Conservation (phyloP, 805 yeast genomes). For the Yamadazyma takamatsuzukensis region DNA sequence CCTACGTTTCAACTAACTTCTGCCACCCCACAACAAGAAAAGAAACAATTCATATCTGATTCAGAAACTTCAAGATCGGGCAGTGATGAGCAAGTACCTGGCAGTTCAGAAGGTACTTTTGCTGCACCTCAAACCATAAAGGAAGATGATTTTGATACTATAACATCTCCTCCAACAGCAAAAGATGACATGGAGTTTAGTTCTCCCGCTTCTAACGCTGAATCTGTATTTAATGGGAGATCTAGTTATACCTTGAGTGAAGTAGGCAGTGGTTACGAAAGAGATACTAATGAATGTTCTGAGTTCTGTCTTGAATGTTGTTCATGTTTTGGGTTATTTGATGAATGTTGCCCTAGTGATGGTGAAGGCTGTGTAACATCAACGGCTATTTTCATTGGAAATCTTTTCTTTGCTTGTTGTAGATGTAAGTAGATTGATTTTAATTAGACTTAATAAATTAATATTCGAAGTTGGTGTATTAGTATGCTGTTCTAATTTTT, state of each 20-base stretch:
- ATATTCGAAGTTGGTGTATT: too few relatives aligned
- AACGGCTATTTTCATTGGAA: constrained; percentile 35
- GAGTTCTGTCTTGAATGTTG: constrained; percentile 38
- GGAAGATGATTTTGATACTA: constrained; percentile 6
- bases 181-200: constrained; percentile 12
- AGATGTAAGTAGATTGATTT: constrained; percentile 19
- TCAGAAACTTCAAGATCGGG: too few relatives aligned
- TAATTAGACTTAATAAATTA: not conserved
- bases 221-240: constrained; percentile 8
- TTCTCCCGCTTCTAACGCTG: constrained; percentile 4
- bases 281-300: constrained; percentile 37
- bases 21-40: constrained; percentile 12
- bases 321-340: constrained; percentile 38
- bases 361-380: constrained; percentile 40
- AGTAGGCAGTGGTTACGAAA: constrained; percentile 33
- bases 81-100: not conserved
- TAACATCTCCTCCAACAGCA: constrained; percentile 13
- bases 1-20: too few relatives aligned
- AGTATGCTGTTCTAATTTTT: too few relatives aligned
- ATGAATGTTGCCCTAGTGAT: constrained; percentile 37
- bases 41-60: constrained; percentile 6
- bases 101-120: not conserved
- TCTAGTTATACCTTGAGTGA: constrained; percentile 22
- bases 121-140: not conserved
- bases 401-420: constrained; percentile 30